phyloP scores from a whole-genome alignment of 1,139 yeast species.

The Pichia sp. region DNA sequence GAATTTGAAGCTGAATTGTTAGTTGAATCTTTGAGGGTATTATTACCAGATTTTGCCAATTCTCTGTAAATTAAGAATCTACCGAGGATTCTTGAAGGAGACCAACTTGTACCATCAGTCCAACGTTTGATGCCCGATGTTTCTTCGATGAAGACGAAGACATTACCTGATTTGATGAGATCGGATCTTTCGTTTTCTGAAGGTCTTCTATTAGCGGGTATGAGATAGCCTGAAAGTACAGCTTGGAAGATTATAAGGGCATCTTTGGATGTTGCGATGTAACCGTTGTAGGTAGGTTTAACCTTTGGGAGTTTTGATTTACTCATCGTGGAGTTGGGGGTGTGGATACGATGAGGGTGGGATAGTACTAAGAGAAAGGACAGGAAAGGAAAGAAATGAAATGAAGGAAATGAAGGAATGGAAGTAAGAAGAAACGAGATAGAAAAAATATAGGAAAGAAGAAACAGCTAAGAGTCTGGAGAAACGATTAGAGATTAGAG shows the following conservation, averaged over 20 bases:
- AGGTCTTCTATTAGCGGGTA: slow-evolving; percentile 75
- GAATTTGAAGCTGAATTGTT: slow-evolving; percentile 33
- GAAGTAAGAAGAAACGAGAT: too few relatives aligned
- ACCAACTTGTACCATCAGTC: slow-evolving; percentile 95
- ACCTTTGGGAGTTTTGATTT: slow-evolving; percentile 4
- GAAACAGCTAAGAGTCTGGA: too few relatives aligned
- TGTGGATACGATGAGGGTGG: too few relatives aligned
- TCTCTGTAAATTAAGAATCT: slow-evolving; percentile 82
- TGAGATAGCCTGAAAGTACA: slow-evolving; percentile 58
- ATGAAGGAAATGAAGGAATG: too few relatives aligned
- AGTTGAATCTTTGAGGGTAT: too few relatives aligned
- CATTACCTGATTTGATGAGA: slow-evolving; percentile 72
- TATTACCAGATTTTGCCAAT: slow-evolving; percentile 57
- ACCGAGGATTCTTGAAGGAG: slow-evolving; percentile 84
- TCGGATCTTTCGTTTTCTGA: slow-evolving; percentile 71
- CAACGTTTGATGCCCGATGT: slow-evolving; percentile 83
- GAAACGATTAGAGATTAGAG: too few relatives aligned
- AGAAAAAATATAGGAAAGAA: too few relatives aligned
- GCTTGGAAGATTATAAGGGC: slow-evolving; percentile 84
- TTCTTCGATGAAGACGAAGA: slow-evolving; percentile 83
- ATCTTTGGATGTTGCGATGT: slow-evolving; percentile 78
- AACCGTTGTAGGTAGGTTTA: slow-evolving; percentile 66
- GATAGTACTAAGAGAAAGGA: not conserved
- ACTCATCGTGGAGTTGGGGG: too few relatives aligned
- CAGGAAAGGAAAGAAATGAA: too few relatives aligned